Base-by-base conservation (phyloP, 257 asterid species). In the Fraxinus americana region DNA sequence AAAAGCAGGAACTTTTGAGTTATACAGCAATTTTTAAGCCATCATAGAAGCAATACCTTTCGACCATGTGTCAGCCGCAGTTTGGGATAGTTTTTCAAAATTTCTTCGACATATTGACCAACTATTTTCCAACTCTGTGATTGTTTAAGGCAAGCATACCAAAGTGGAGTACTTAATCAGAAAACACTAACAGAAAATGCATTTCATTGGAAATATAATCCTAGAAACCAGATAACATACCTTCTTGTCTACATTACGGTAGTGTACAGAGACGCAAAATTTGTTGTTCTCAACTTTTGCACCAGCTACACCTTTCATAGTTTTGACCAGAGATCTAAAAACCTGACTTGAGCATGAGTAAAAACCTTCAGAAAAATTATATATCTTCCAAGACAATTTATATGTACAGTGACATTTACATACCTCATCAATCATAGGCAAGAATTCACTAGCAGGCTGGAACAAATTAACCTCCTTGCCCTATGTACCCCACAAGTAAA, bases 391-490 rank as follows among this genome's bases (percentile, higher is more conserved):
- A 41, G 4, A 10, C 3, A 41, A 1, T 11, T 9, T 41, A 41
- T 10, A 41, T 41, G 11, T 11, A 41, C 48, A 11, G 16, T 41
- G 14, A 1, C 14, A 89, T 85, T 78, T 79, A 59, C 68, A 83
- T 80, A 91, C 99, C 98, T 94, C 97, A 2, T 94, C 87, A 3
- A 92, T 94, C 97, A 94, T 87, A 69, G 99, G 97, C 74, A 93
- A 86, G 86, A 95, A 95, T 81, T 95, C 94, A 83, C 93, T 85
- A 71, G 98, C 99, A 78, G 99, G 99, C 89, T 95, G 99, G 86
- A 95, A 95, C 59, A 95, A 79, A 78, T 82, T 91, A 70, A 93
- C 96, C 81, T 91, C 98, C 86, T 91, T 91, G 74, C 97, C 98
- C 99, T 94, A 76, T 4, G 54, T 27, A 41, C 14, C 13, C 85